Evolutionary conservation across 2,329 filamentous ascomycete genomes (phyloP), one percentile per base, ranked within the genome.

Genomic region (Colletotrichum tropicale): DNA sequence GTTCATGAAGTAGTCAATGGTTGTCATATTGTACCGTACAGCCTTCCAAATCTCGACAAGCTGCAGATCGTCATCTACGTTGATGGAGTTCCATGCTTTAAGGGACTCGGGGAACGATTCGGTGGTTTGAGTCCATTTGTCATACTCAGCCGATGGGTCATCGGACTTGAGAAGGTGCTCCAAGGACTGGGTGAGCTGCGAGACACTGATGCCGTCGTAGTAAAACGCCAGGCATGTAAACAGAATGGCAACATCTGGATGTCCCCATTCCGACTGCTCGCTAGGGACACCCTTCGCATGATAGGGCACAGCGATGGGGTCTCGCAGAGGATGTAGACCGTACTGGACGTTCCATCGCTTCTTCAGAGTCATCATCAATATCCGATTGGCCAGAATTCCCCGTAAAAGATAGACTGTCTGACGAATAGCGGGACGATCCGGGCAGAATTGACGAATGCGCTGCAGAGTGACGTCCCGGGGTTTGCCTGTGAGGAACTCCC

Each of bases 321-420:
- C 85, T 16, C 93, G 86, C 0, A 76, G 61, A 0, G 89, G 87
- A 77, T 92, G 88, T 0, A 93, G 82, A 0, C 91, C 91, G 62
- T 93, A 96, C 58, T 91, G 87, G 0, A 95, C 93, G 32, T 93
- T 92, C 90, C 90, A 94, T 6, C 91, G 84, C 80, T 94, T 94
- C 66, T 90, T 89, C 0, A 94, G 79, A 4, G 87, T 89, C 30
- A 92, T 88, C 2, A 90, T 80, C 0, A 95, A 81, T 4, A 95
- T 91, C 0, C 89, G 85, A 70, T 92, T 87, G 0, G 90, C 86
- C 0, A 95, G 80, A 0, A 95, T 83, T 0, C 94, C 94, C 0
- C 93, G 89, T 0, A 95, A 81, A 0, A 94, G 86, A 9, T 91
- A 88, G 0, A 93, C 76, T 0, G 77, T 80, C 32, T 86, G 81